Evolutionary conservation across 768 basidiomycete species (phyloP).

Genomic region (Pisolithus microcarpus): DNA sequence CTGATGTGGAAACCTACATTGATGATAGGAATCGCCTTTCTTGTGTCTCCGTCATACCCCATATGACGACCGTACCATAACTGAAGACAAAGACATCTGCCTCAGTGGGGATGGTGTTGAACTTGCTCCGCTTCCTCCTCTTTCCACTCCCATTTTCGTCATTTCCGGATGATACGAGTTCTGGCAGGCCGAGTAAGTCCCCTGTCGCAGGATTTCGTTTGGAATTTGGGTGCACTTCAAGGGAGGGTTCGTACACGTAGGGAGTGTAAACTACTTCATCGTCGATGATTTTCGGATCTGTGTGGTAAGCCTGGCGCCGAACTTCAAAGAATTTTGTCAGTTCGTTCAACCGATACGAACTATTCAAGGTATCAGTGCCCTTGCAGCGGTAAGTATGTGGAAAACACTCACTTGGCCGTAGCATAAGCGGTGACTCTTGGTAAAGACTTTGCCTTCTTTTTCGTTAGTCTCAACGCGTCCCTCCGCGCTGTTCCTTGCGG

Average conservation of each 20-base stretch:
- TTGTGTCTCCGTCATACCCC: conserved; percentile 94
- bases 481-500: conserved; percentile 90
- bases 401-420: conserved; percentile 65
- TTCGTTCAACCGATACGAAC: conserved; percentile 84
- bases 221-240: conserved; percentile 18
- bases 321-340: conserved; percentile 88
- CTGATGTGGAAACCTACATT: conserved; percentile 50
- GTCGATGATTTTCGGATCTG: conserved; percentile 82
- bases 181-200: conserved; percentile 74
- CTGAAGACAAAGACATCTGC: conserved; percentile 91
- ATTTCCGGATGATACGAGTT: conserved; percentile 31
- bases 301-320: conserved; percentile 73
- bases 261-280: conserved; percentile 94
- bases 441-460: conserved; percentile 88
- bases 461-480: conserved; percentile 84
- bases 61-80: conserved; percentile 93
- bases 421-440: conserved; percentile 96
- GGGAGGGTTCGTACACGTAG: conserved; percentile 62
- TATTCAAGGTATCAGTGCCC: conserved; percentile 22
- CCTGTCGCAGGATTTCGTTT: conserved; percentile 39
- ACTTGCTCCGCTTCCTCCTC: conserved; percentile 56
- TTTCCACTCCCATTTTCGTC: conserved; percentile 26
- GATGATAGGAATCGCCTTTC: conserved; percentile 87
- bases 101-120: conserved; percentile 55
- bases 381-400: neutral